phyloP scores from a whole-genome alignment of 129 eudicot species.

The Scalesia atractyloides region DNA sequence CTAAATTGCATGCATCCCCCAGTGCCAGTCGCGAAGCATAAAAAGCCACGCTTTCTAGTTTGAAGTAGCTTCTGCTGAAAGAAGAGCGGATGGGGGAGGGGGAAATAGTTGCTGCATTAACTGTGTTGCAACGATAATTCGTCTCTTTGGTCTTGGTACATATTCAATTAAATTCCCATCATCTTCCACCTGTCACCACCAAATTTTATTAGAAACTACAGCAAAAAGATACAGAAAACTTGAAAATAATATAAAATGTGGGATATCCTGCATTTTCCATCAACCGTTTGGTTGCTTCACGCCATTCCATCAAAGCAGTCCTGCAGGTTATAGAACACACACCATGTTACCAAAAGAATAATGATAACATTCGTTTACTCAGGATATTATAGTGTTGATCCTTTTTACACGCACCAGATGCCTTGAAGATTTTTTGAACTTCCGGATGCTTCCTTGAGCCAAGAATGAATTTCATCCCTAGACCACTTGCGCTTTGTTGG shows the following conservation, averaged over 20 bases:
- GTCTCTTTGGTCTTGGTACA: slow-evolving; percentile 61
- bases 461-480: slow-evolving; percentile 49
- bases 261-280: slow-evolving; percentile 56
- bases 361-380: background rate
- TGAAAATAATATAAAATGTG: slow-evolving; percentile 24
- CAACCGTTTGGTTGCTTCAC: slow-evolving; percentile 49
- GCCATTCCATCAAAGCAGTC: slow-evolving; percentile 62
- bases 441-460: slow-evolving; percentile 62
- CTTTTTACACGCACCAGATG: slow-evolving; percentile 48
- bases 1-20: slow-evolving; percentile 73
- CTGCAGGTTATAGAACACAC: slow-evolving; percentile 43
- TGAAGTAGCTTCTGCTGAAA: slow-evolving; percentile 53
- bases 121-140: slow-evolving; percentile 66
- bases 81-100: slow-evolving; percentile 58
- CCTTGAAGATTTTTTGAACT: slow-evolving; percentile 40
- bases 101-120: slow-evolving; percentile 78
- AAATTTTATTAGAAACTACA: slow-evolving; percentile 18
- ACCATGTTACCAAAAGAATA: slow-evolving; percentile 16
- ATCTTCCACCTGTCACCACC: slow-evolving; percentile 60
- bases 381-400: background rate
- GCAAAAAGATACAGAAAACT: background rate
- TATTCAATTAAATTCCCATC: slow-evolving; percentile 54
- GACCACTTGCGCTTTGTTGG: slow-evolving; percentile 62
- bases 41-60: slow-evolving; percentile 49
- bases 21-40: slow-evolving; percentile 60